phyloP scores from a whole-genome alignment of 108 stramenopile species.

The Nitzschia inconspicua region DNA sequence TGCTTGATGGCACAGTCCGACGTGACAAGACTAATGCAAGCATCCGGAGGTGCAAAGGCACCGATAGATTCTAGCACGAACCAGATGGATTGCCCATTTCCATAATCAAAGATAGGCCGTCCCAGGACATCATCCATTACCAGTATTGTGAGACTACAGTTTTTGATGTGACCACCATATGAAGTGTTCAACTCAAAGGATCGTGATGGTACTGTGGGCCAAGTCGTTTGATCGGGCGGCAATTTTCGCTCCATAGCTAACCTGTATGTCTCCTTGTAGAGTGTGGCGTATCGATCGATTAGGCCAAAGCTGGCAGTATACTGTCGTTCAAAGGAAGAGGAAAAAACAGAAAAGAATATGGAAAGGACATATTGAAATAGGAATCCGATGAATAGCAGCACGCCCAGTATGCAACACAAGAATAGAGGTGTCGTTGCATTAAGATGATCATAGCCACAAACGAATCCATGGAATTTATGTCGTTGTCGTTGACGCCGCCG shows the following conservation, averaged over 20 bases:
- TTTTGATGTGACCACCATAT: neutral
- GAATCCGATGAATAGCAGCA: neutral
- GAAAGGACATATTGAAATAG: neutral
- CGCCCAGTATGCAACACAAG: no score
- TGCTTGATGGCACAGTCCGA: neutral
- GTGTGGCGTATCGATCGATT: no score
- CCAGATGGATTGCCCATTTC: slow-evolving; percentile 3
- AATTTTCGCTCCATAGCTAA: neutral
- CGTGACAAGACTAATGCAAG: slow-evolving; percentile 6
- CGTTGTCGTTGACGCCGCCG: no score
- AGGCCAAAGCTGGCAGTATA: no score
- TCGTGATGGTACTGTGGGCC: neutral
- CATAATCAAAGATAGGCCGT: neutral
- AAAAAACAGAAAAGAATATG: neutral
- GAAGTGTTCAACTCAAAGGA: neutral
- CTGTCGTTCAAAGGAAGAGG: no score
- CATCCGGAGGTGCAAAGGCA: slow-evolving; percentile 10
- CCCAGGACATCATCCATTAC: neutral
- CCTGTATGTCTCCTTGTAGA: neutral
- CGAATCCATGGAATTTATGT: no score
- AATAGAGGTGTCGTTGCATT: no score
- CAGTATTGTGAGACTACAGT: neutral
- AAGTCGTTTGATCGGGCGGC: slow-evolving; percentile 1
- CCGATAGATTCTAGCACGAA: slow-evolving; percentile 9
- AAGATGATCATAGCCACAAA: no score